Evolutionary conservation across 306 rosid genomes (phyloP).

Genomic region (Glycine latifolia): DNA sequence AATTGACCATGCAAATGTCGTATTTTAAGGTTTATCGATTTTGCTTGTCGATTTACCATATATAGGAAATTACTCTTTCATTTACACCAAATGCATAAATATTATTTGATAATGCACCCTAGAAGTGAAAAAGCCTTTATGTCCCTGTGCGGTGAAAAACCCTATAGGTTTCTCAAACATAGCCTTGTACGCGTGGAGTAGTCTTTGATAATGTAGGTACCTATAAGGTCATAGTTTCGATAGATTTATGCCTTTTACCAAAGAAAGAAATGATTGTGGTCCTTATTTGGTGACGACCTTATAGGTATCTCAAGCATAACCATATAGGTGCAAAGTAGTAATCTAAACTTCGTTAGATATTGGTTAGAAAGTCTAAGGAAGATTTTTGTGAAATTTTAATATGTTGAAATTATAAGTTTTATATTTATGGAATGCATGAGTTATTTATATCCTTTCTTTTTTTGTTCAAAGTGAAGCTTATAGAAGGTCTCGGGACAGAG

Average conservation of each 20-base stretch:
- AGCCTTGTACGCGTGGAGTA: neutral
- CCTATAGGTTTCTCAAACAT: too few species aligned
- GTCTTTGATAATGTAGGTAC: slow-evolving; percentile 1
- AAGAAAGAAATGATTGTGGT: neutral
- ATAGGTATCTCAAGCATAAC: neutral
- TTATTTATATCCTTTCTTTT: too few species aligned
- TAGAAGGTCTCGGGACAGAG: neutral
- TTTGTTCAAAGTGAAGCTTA: neutral
- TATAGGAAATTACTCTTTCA: too few species aligned
- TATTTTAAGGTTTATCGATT: too few species aligned
- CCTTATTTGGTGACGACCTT: slow-evolving; percentile 10
- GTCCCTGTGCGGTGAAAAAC: too few species aligned
- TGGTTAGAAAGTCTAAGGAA: neutral
- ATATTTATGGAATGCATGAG: neutral
- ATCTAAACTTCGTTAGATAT: neutral
- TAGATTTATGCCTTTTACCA: neutral
- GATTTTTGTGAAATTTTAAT: neutral
- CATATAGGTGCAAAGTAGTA: neutral
- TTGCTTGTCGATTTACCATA: too few species aligned
- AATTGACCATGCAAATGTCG: too few species aligned
- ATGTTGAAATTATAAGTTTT: neutral
- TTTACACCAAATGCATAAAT: too few species aligned
- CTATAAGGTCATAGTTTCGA: neutral
- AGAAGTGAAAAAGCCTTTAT: too few species aligned
- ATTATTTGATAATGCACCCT: too few species aligned